A percentile compares a stretch with the other conserved stretches of the same genome.
Conservation (phyloP, 2,329 filamentous ascomycete genomes). For the Colletotrichum sp. region DNA sequence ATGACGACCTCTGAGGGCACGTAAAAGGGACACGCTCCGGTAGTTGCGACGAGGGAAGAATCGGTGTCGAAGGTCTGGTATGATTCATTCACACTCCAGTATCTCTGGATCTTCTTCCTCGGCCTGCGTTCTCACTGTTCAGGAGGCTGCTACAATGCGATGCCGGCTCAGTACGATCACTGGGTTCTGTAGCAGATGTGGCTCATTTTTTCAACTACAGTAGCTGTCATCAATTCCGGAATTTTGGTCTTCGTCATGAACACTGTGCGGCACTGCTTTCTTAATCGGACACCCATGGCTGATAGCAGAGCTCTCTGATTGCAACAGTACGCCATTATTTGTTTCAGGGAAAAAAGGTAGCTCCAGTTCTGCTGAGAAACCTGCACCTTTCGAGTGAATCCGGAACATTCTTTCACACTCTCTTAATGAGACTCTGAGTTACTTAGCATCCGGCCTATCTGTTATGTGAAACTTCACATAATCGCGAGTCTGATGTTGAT, state of each 20-base stretch:
- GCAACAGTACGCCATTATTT: not conserved
- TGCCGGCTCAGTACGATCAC: not conserved
- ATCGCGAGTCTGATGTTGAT: not conserved
- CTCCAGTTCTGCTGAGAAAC: not conserved
- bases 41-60: not conserved
- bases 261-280: not conserved
- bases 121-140: not conserved
- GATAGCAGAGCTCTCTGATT: not conserved
- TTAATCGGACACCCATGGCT: not conserved
- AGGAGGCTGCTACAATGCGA: not conserved
- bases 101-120: not conserved
- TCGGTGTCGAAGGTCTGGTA: not conserved
- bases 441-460: not conserved
- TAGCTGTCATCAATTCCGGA: not conserved
- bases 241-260: not conserved
- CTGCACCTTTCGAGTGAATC: not conserved
- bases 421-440: too few species aligned
- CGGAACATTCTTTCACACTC: too few species aligned
- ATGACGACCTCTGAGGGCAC: not conserved
- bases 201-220: not conserved
- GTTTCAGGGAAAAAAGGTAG: not conserved
- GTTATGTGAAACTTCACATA: not conserved
- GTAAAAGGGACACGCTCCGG: not conserved
- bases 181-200: not conserved
- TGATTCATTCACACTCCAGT: accelerated